Conservation (phyloP, 2,329 filamentous ascomycete genomes). For the Neofusicoccum umdonicola region DNA sequence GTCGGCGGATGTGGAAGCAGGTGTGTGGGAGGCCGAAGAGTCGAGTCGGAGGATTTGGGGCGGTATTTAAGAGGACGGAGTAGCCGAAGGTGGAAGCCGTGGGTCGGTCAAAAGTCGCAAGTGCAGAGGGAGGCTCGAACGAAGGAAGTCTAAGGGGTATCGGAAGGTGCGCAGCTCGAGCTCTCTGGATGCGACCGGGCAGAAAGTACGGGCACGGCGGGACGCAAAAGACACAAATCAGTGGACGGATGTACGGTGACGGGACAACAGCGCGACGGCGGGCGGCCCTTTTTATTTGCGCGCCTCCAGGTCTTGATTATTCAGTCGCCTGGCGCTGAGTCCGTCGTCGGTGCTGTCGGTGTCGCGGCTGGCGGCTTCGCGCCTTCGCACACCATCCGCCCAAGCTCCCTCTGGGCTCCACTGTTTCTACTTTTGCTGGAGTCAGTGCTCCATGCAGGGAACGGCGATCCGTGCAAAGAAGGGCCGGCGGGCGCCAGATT, state of each 20-base stretch:
- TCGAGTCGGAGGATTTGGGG: background rate
- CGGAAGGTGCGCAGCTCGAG: background rate
- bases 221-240: constrained; percentile 2
- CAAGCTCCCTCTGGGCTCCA: constrained; percentile 16
- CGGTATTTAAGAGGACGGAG: background rate
- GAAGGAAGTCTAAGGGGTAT: background rate
- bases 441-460: constrained; percentile 16
- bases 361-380: constrained; percentile 9
- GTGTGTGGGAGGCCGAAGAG: background rate
- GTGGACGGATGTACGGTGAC: constrained; percentile 12
- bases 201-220: background rate
- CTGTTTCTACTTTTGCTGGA: constrained; percentile 17
- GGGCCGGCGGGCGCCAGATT: constrained; percentile 1
- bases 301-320: constrained; percentile 6
- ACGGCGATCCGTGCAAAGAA: constrained; percentile 16
- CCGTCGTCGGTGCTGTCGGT: background rate
- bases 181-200: background rate
- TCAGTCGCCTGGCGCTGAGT: constrained; percentile 7
- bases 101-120: background rate
- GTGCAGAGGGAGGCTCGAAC: constrained; percentile 11
- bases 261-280: background rate
- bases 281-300: constrained; percentile 12
- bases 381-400: constrained; percentile 13
- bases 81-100: background rate
- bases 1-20: background rate